Percentiles rank a stretch among this genome's conserved stretches.
These are phyloP conservation scores for Paramecium biaurelia DNA, from an alignment of 73 alveolate genomes.

Conservation along the genomic window DNA sequence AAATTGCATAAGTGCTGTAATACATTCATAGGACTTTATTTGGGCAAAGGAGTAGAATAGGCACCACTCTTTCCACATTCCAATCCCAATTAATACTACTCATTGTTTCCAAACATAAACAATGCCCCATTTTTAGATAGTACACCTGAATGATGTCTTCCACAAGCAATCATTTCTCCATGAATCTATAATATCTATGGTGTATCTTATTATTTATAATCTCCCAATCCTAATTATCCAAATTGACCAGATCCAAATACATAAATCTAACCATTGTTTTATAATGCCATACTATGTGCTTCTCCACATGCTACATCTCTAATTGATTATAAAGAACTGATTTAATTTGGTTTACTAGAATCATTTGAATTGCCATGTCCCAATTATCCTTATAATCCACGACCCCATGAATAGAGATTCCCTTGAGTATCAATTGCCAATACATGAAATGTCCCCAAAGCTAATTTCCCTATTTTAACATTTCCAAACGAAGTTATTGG, in stretches of 20 bases:
- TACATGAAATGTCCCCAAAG: constrained; percentile 22
- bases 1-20: not conserved
- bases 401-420: constrained; percentile 29
- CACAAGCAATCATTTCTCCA: constrained; percentile 5
- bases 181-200: not conserved
- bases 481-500: not conserved
- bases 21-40: not conserved
- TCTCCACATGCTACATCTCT: not conserved
- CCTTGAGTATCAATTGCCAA: constrained; percentile 21
- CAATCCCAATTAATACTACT: not conserved
- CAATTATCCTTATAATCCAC: constrained; percentile 37
- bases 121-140: not conserved
- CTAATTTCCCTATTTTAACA: not conserved
- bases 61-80: not conserved
- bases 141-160: not conserved
- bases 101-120: constrained; percentile 6
- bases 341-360: not conserved
- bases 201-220: constrained; percentile 15
- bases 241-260: constrained; percentile 10
- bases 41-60: not conserved
- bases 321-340: not conserved
- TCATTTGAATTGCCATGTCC: constrained; percentile 6
- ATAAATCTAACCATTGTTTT: not conserved
- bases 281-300: not conserved
- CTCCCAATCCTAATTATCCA: constrained; percentile 44